phyloP scores from a whole-genome alignment of 169 alveolate species.

The Plasmodium malariae region DNA sequence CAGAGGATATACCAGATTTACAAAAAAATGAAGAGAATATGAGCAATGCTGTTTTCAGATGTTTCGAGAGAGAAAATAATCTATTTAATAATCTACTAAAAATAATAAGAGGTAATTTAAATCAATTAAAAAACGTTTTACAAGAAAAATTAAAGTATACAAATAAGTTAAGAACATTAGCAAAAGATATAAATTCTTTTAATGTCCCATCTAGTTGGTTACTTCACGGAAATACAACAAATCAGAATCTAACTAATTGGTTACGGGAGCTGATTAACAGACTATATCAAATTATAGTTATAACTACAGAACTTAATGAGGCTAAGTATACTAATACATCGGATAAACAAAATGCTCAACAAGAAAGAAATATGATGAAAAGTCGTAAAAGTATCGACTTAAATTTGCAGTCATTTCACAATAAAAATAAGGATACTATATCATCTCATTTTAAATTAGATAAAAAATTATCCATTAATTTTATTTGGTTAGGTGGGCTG shows the following conservation, averaged over 20 bases:
- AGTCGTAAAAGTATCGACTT: constrained; percentile 3
- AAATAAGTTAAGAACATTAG: constrained; percentile 72
- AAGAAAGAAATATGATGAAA: not conserved
- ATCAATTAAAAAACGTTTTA: constrained; percentile 66
- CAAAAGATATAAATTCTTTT: constrained; percentile 62
- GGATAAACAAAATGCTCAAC: not conserved
- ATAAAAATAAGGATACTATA: constrained; percentile 62
- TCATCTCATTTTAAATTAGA: constrained; percentile 55
- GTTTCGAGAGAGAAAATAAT: constrained; percentile 92
- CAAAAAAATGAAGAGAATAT: constrained; percentile 87
- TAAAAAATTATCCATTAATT: constrained; percentile 61
- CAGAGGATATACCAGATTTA: constrained; percentile 83
- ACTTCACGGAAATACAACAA: constrained; percentile 55
- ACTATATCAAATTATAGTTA: constrained; percentile 69
- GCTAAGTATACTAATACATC: not conserved
- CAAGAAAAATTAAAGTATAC: constrained; percentile 74
- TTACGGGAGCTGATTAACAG: constrained; percentile 50
- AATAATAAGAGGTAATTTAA: constrained; percentile 53
- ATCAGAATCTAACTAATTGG: constrained; percentile 68
- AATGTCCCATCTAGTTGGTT: constrained; percentile 76
- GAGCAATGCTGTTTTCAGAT: constrained; percentile 94
- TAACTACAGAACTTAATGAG: constrained; percentile 65
- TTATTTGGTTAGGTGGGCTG: constrained; percentile 92
- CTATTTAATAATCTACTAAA: constrained; percentile 41
- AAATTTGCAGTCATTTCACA: constrained; percentile 29